Base-by-base conservation (phyloP, 768 basidiomycete genomes). In the Mycena capillaripes region DNA sequence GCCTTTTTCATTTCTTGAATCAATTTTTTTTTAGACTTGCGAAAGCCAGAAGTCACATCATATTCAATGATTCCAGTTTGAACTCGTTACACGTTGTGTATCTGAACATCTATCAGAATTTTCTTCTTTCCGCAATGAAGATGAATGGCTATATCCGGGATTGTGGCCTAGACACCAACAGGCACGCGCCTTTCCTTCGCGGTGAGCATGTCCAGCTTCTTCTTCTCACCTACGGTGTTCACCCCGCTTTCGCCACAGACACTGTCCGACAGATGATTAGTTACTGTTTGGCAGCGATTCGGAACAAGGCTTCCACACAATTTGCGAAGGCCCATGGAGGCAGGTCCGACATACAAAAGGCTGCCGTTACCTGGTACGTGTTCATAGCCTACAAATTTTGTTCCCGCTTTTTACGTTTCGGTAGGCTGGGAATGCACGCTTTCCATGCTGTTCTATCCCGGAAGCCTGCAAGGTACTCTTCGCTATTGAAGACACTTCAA, bases 41-140 rank as follows among this genome's bases (percentile, higher is more conserved):
- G 29, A 94, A 91, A 79, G 85, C 91, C 34, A 92, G 91, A 75
- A 89, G 89, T 74, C 95, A 97, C 75, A 86, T 92, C 46, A 92
- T 97, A 70, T 98, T 91, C 83, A 91, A 87, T 60, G 97, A 98
- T 78, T 87, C 88, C 6, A 78, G 79, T 17, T 85, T 97, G 71
- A 98, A 97, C 79, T 82, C 89, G 10, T 74, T 81, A 21, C 77
- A 86, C 48, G 87, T 86, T 2, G 89, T 96, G 12, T 89, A 94
- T 80, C 79, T 90, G 63, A 99, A 98, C 81, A 86, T 97, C 16
- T 98, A 96, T 80, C 94, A 96, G 79, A 94, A 92, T 77, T 93
- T 97, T 78, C 81, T 95, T 34, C 80, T 98, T 50, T 87, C 91
- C 3, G 95, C 94, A 0, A 92, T 96, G 86, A 97, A 95, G 83